Base-by-base conservation (phyloP, 495 filamentous ascomycete genomes). In the Elasticomyces elasticus region DNA sequence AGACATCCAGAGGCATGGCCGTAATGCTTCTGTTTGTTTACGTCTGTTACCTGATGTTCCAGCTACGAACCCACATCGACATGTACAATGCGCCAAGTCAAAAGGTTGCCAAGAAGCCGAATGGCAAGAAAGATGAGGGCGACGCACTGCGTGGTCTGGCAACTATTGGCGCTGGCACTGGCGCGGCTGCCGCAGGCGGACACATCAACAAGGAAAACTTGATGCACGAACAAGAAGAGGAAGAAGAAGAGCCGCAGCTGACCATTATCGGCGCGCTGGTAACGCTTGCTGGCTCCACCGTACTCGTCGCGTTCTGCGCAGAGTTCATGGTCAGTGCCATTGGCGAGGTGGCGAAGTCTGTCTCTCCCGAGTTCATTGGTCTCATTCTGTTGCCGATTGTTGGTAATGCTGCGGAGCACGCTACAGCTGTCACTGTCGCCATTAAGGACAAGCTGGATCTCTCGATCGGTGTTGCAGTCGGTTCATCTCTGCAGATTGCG, bases 281-380 rank as follows among this genome's bases (percentile, higher is more conserved):
- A 40, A 87, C 85, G 0, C 77, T 97, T 7, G 72, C 71, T 11
- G 71, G 78, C 30, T 81, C 84, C 0, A 96, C 90, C 5, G 81
- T 80, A 13, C 72, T 95, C 30, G 86, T 96, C 49, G 90, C 84
- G 17, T 71, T 94, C 31, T 95, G 90, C 65, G 86, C 90, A 17
- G 90, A 96, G 65, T 94, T 81, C 66, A 89, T 96, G 80, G 88
- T 94, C 20, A 73, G 80, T 52, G 79, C 81, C 40, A 95, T 96
- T 69, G 71, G 81, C 53, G 76, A 80, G 26, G 68, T 95, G 40
- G 86, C 87, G 1, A 15, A 49, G 23, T 24, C 25, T 26, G 52
- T 68, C 17, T 62, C 64, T 19, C 33, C 44, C 28, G 59, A 54
- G 37, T 68, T 68, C 52, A 54, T 68, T 49, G 66, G 64, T 23